Evolutionary conservation across 208 protist genomes (phyloP).

Genomic region (Leishmania aethiopica): DNA sequence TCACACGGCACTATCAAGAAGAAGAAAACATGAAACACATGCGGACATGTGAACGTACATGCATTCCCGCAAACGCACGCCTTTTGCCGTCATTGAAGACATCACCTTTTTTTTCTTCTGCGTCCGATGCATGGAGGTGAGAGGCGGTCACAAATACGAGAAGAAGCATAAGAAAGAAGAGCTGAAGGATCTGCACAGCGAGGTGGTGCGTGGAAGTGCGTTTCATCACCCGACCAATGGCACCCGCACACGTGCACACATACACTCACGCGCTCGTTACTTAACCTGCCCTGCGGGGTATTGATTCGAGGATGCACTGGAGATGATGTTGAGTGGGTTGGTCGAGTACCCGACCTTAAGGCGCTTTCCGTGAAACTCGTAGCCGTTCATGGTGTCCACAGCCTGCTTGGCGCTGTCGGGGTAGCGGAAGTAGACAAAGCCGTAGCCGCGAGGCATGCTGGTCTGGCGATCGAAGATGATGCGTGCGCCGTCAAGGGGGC

Average conservation of each 20-base stretch:
- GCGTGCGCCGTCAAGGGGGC: conserved; percentile 62
- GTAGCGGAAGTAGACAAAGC: conserved; percentile 79
- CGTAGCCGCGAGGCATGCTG: conserved; percentile 63
- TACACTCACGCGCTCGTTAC: background rate
- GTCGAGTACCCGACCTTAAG: conserved; percentile 79
- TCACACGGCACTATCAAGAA: background rate
- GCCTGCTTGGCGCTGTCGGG: conserved; percentile 61
- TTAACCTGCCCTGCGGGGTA: background rate
- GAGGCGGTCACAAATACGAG: background rate
- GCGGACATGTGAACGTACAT: background rate
- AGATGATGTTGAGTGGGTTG: conserved; percentile 76
- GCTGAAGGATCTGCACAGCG: background rate
- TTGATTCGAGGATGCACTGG: background rate
- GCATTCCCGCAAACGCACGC: background rate
- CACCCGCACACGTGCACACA: background rate
- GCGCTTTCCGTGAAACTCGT: conserved; percentile 73
- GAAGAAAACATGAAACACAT: background rate
- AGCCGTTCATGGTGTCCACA: conserved; percentile 67
- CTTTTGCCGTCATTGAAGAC: background rate
- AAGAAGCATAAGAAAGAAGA: background rate
- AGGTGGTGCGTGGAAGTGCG: background rate
- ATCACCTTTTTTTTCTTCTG: background rate
- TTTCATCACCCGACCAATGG: too few species aligned
- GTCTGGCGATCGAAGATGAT: conserved; percentile 82
- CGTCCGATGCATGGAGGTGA: background rate